A percentile compares a stretch with the other conserved stretches of the same genome.
Evolutionary conservation across 2,329 filamentous ascomycete species (phyloP).

Genomic region (Calonectria honghensis): DNA sequence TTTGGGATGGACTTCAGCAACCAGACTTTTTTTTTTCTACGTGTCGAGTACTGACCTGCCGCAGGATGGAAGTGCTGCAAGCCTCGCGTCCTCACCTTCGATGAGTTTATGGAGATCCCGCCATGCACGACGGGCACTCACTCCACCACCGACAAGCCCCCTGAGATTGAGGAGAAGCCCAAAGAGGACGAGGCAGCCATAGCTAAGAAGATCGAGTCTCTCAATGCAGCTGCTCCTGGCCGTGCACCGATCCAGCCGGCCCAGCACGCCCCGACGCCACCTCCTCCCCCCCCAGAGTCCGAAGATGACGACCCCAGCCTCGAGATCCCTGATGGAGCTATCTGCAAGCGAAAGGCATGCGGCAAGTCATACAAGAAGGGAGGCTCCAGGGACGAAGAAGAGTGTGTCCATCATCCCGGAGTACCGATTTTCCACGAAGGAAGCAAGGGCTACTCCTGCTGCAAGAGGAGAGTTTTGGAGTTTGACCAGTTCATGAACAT

Average conservation of each 20-base stretch:
- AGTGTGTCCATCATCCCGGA: slow-evolving; percentile 92
- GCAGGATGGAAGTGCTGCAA: slow-evolving; percentile 99
- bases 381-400: slow-evolving; percentile 79
- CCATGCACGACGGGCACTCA: slow-evolving; percentile 96
- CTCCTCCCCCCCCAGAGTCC: slow-evolving; percentile 82
- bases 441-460: slow-evolving; percentile 98
- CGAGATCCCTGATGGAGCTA: slow-evolving; percentile 82
- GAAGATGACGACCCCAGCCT: slow-evolving; percentile 90
- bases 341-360: slow-evolving; percentile 87
- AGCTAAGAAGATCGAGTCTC: slow-evolving; percentile 71
- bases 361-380: slow-evolving; percentile 78
- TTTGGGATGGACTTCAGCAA: slow-evolving; percentile 1
- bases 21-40: neutral
- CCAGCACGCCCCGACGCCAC: slow-evolving; percentile 70
- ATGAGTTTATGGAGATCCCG: slow-evolving; percentile 95
- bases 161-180: slow-evolving; percentile 76
- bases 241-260: slow-evolving; percentile 63
- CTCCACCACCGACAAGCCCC: slow-evolving; percentile 86
- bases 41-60: slow-evolving; percentile 38
- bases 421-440: slow-evolving; percentile 97
- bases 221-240: slow-evolving; percentile 67
- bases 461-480: slow-evolving; percentile 94
- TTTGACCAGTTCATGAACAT: slow-evolving; percentile 99
- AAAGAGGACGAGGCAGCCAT: slow-evolving; percentile 65
- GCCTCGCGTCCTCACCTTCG: slow-evolving; percentile 95